Conservation (phyloP, 2,329 filamentous ascomycete species). For the Fusarium tuaranense region DNA sequence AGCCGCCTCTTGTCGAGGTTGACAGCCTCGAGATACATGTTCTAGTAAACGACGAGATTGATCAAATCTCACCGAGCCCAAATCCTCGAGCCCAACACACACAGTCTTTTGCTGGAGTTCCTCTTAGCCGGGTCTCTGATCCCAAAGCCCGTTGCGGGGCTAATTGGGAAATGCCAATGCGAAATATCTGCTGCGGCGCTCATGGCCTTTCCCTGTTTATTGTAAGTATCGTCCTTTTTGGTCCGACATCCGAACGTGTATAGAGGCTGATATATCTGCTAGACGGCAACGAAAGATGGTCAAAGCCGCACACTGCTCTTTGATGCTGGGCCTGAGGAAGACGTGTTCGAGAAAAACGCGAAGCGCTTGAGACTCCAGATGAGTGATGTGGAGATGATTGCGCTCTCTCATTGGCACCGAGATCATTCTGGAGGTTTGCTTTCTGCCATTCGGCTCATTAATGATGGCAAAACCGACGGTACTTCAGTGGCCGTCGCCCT, state of each 20-base stretch:
- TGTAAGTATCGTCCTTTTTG: conserved; percentile 44
- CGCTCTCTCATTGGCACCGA: conserved; percentile 66
- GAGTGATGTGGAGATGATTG: conserved; percentile 57
- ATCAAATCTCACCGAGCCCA: conserved; percentile 61
- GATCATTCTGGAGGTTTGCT: conserved; percentile 66
- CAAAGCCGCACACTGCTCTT: conserved; percentile 51
- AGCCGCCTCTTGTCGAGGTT: conserved; percentile 9
- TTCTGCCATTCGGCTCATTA: conserved; percentile 60
- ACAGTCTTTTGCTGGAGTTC: conserved; percentile 57
- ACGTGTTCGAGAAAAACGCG: conserved; percentile 61
- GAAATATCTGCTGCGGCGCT: conserved; percentile 64
- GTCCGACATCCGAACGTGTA: background rate
- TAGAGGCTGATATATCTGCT: conserved; percentile 5
- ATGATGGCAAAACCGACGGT: conserved; percentile 46
- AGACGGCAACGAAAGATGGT: conserved; percentile 59
- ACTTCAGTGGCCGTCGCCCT: conserved; percentile 58
- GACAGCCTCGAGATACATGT: conserved; percentile 58
- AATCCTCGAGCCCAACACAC: conserved; percentile 56
- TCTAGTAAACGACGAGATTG: conserved; percentile 67
- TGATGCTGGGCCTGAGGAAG: conserved; percentile 64
- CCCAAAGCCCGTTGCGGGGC: conserved; percentile 53
- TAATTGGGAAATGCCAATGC: conserved; percentile 59
- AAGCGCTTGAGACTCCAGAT: conserved; percentile 42
- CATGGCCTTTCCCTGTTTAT: conserved; percentile 67
- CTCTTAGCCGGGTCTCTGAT: conserved; percentile 49